Percentiles rank a stretch among this genome's conserved stretches.
These are phyloP conservation scores for Knoxdaviesia capensis DNA, from an alignment of 2,329 filamentous ascomycete species.

Conservation along the genomic window DNA sequence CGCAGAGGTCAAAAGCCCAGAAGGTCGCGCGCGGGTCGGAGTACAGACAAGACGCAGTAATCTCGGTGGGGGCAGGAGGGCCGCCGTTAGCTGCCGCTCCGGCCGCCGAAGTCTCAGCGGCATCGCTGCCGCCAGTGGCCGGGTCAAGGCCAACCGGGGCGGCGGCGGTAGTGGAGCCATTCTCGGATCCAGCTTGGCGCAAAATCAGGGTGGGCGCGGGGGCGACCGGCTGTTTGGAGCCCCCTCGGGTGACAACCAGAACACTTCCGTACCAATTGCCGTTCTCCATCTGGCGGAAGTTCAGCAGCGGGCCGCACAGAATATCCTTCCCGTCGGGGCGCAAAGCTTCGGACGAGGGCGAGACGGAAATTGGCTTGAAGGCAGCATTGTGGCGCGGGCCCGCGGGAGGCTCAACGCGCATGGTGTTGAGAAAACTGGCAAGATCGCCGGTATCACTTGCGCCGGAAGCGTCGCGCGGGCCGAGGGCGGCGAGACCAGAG, in stretches of 20 bases:
- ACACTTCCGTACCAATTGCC: conserved; percentile 70
- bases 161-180: background rate
- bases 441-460: conserved; percentile 27
- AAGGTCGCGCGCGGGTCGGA: conserved; percentile 57
- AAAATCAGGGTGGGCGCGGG: conserved; percentile 37
- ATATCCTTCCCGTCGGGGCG: conserved; percentile 34
- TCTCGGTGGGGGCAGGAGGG: conserved; percentile 1
- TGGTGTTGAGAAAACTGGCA: conserved; percentile 33
- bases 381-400: conserved; percentile 8
- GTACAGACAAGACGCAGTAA: conserved; percentile 41
- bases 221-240: conserved; percentile 32
- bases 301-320: conserved; percentile 53
- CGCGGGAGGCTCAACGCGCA: conserved; percentile 23
- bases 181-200: conserved; percentile 18
- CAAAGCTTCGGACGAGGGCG: conserved; percentile 12
- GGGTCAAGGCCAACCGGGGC: conserved; percentile 5
- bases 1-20: conserved; percentile 72
- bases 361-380: conserved; percentile 19
- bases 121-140: conserved; percentile 1
- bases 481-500: background rate
- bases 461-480: conserved; percentile 20
- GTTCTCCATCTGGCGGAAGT: conserved; percentile 58
- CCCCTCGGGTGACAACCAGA: conserved; percentile 59
- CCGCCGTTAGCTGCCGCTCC: conserved; percentile 1
- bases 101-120: conserved; percentile 1